Conservation (phyloP, 2,329 filamentous ascomycete genomes). For the Thielaviopsis musarum region DNA sequence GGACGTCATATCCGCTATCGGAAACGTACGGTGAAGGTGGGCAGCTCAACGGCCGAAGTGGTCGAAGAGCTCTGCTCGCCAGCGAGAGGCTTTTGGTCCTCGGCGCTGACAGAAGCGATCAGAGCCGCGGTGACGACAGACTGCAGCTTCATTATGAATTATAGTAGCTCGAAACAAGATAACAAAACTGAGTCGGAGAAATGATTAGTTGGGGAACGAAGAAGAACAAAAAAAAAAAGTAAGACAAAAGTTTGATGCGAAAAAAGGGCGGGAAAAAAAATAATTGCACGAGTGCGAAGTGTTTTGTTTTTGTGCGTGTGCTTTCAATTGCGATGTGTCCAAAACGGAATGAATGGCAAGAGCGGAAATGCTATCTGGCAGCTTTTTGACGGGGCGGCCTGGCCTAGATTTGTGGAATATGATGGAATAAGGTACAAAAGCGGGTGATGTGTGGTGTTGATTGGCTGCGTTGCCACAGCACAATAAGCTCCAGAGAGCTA, state of each 20-base stretch:
- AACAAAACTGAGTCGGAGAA: background rate
- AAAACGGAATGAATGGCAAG: background rate
- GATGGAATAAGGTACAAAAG: background rate
- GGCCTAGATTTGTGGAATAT: background rate
- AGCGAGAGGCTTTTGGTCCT: conserved; percentile 28
- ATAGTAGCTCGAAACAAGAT: background rate
- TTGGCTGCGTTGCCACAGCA: background rate
- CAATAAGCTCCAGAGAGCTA: background rate
- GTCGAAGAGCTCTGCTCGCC: conserved; percentile 41
- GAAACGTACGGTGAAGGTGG: conserved; percentile 70
- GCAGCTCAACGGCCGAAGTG: conserved; percentile 45
- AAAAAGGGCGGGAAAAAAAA: background rate
- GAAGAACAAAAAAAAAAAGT: background rate
- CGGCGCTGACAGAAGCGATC: conserved; percentile 30
- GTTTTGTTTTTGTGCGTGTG: background rate
- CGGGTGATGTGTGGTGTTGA: background rate
- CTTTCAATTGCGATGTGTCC: background rate
- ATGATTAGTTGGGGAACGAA: background rate
- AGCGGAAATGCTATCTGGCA: background rate
- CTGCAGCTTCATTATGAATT: conserved; percentile 64
- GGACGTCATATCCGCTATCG: background rate
- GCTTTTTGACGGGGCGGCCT: background rate
- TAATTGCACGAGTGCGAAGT: background rate
- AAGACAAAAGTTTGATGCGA: background rate
- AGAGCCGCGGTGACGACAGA: conserved; percentile 59